Base-by-base conservation (phyloP, 1,139 yeast species). In the Kodamaea fungicola region DNA sequence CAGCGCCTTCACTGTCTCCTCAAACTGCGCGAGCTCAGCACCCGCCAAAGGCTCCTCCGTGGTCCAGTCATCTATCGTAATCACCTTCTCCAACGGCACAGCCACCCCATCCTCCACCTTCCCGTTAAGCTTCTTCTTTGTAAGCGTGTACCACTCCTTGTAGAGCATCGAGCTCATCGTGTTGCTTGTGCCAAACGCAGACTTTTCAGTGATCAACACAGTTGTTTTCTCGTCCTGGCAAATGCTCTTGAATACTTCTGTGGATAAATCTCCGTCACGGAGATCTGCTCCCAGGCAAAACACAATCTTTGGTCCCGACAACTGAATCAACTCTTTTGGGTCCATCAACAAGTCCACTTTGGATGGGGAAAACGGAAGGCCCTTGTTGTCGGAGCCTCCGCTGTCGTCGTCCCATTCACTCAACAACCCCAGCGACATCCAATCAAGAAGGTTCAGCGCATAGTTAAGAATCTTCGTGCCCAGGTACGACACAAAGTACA, bases 371-470 rank as follows among this genome's bases (percentile, higher is more conserved):
- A 85, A 83, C 0, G 97, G 96, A 2, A 84, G 76, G 39, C 77
- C 76, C 38, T 78, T 80, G 8, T 47, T 43, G 23, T 51, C 43
- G 12, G 35, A 34, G 7, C 31, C 39, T 7, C 32, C 36, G 5
- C 28, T 29, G 22, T 40, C 39, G 24, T 42, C 46, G 49, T 87
- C 96, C 92, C 96, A 88, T 37, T 82, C 84, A 49, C 84, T 83
- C 25, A 87, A 76, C 31, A 89, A 74, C 22, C 80, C 74, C 1
- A 90, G 76, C 0, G 95, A 80, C 92, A 92, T 85, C 97, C 97
- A 94, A 62, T 94, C 98, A 21, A 90, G 63, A 80, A 92, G 84
- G 41, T 88, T 83, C 12, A 89, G 79, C 0, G 97, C 96, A 56
- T 85, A 88, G 28, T 84, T 76, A 45, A 92, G 63, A 2, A 86